Percentiles rank a stretch among this genome's conserved stretches.
phyloP scores from a whole-genome alignment of 2,329 filamentous ascomycete species.

The Aspergillus aculeatus region DNA sequence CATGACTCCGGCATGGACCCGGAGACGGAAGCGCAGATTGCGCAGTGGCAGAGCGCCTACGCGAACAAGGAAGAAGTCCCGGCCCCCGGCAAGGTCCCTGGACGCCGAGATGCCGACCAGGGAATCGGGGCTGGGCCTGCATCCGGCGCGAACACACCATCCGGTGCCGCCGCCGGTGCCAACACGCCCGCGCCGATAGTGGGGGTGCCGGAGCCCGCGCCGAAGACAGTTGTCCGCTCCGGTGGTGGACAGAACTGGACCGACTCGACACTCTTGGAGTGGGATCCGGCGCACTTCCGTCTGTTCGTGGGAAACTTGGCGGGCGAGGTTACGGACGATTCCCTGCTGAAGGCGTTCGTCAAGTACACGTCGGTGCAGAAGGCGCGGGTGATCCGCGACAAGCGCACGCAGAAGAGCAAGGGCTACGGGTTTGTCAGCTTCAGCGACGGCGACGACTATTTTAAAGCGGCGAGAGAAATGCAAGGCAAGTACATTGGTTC shows the following conservation, averaged over 20 bases:
- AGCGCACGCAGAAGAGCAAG: constrained; percentile 92
- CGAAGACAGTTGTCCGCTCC: constrained; percentile 82
- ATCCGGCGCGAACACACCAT: constrained; percentile 35
- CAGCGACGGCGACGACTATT: constrained; percentile 91
- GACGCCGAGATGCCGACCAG: constrained; percentile 43
- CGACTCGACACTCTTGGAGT: constrained; percentile 84
- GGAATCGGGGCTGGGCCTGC: constrained; percentile 40
- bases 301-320: constrained; percentile 96
- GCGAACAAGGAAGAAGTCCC: constrained; percentile 59
- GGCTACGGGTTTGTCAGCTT: constrained; percentile 97
- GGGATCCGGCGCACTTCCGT: constrained; percentile 91
- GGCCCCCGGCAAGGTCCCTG: constrained; percentile 36
- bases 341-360: constrained; percentile 87
- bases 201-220: constrained; percentile 47
- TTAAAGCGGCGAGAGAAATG: constrained; percentile 96
- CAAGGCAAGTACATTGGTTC: constrained; percentile 98
- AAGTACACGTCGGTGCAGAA: constrained; percentile 87
- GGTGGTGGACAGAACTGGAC: constrained; percentile 93
- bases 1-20: constrained; percentile 58
- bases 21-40: constrained; percentile 86
- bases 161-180: constrained; percentile 29
- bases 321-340: constrained; percentile 95
- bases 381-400: constrained; percentile 90
- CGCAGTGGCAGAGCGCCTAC: constrained; percentile 93
- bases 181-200: constrained; percentile 46